Conservation (phyloP, 2,329 filamentous ascomycete genomes). For the Lasiodiplodia sp. region DNA sequence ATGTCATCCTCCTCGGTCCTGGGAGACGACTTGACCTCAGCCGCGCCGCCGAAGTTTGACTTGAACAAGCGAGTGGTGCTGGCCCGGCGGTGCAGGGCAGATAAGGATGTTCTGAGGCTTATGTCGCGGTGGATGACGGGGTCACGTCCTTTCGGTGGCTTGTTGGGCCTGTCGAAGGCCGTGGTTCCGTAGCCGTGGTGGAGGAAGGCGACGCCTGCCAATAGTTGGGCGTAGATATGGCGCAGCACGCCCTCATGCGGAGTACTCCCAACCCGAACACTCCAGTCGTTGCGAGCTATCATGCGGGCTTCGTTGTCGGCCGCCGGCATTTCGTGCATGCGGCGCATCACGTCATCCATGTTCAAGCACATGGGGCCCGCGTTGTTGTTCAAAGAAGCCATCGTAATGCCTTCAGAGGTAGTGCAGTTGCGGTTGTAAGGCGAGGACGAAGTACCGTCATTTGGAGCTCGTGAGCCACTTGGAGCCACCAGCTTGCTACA, state of each 20-base stretch:
- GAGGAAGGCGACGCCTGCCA: neutral
- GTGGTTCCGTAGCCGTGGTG: slow-evolving; percentile 10
- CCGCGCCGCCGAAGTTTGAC: slow-evolving; percentile 16
- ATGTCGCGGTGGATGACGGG: neutral
- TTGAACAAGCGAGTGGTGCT: neutral
- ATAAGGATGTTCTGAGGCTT: slow-evolving; percentile 1
- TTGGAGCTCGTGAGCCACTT: too few species aligned
- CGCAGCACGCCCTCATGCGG: neutral
- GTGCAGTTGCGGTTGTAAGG: neutral
- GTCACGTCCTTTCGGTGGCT: neutral
- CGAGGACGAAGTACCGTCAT: too few species aligned
- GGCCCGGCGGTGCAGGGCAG: neutral
- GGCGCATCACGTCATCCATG: neutral
- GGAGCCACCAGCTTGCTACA: too few species aligned
- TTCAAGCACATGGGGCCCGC: neutral
- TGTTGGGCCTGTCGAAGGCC: neutral
- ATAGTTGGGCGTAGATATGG: neutral
- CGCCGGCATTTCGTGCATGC: neutral
- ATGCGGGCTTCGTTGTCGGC: neutral
- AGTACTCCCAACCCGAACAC: neutral
- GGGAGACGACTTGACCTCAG: neutral
- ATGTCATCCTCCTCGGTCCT: neutral
- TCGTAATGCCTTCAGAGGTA: neutral
- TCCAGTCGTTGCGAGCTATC: neutral
- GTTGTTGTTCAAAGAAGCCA: neutral